Evolutionary conservation across 2,329 filamentous ascomycete genomes (phyloP).

Genomic region (Nothopassalora personata): DNA sequence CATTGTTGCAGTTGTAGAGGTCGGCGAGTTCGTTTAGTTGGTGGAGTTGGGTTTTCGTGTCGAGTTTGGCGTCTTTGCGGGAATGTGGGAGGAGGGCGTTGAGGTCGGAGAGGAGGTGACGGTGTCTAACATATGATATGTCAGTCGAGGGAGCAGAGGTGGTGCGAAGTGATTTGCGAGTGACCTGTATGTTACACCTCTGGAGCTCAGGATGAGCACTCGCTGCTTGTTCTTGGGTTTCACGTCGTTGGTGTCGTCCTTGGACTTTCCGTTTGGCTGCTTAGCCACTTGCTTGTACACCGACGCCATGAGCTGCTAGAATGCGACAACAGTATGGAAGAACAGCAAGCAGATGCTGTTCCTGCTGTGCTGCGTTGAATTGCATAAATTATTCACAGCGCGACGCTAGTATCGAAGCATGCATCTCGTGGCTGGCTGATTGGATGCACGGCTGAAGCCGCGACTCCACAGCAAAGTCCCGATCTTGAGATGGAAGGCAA

Average conservation of each 20-base stretch:
- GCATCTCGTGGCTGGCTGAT: too few relatives aligned
- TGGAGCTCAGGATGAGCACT: slow-evolving; percentile 83
- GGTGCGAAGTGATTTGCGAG: neutral
- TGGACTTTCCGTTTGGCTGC: slow-evolving; percentile 32
- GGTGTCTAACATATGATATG: slow-evolving; percentile 58
- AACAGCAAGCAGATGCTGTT: too few relatives aligned
- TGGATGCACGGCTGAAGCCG: too few relatives aligned
- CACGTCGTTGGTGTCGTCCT: slow-evolving; percentile 24
- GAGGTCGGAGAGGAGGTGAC: slow-evolving; percentile 87
- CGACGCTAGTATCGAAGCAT: neutral
- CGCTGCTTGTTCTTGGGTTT: slow-evolving; percentile 47
- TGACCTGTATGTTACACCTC: slow-evolving; percentile 83
- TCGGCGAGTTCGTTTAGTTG: slow-evolving; percentile 70
- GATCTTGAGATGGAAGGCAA: too few relatives aligned
- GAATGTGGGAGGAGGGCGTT: slow-evolving; percentile 83
- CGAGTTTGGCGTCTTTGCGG: slow-evolving; percentile 92
- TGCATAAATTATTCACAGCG: neutral
- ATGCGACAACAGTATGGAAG: neutral
- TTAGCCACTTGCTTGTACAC: slow-evolving; percentile 52
- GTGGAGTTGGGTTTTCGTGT: slow-evolving; percentile 84
- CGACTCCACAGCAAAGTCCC: too few relatives aligned
- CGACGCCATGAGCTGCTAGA: slow-evolving; percentile 43
- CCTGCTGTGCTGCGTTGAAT: too few relatives aligned
- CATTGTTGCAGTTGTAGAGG: slow-evolving; percentile 90
- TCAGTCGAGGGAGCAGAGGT: neutral